Base-by-base conservation (phyloP, 2,329 filamentous ascomycete genomes). In the Achaetomium macrosporum region DNA sequence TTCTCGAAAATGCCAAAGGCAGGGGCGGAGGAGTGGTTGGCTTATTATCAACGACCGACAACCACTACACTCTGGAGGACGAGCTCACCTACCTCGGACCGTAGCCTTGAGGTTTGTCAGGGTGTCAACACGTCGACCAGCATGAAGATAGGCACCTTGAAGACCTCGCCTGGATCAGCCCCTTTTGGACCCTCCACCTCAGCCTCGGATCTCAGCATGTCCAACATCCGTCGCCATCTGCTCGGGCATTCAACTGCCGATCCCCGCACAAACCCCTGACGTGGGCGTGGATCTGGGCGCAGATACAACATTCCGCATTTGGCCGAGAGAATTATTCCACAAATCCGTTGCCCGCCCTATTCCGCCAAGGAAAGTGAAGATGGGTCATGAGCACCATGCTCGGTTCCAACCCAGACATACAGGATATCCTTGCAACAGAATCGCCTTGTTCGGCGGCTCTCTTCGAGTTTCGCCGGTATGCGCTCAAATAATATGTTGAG, bases 1-100 rank as follows among this genome's bases (percentile, higher is more conserved):
- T 65, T 10, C 53, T 63, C 1, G 53, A 56, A 1, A 69, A 68
- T 42, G 62, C 59, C 8, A 50, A 40, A 30, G 50, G 51, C 57
- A 31, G 53, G 53, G 3, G 55, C 37, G 11, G 47, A 49, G 3
- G 31, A 43, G 17, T 66, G 59, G 66, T 73, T 16, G 55, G 59
- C 1, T 59, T 75, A 10, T 59, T 69, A 19, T 72, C 70, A 19
- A 74, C 71, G 2, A 67, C 66, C 0, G 69, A 71, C 53, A 65
- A 72, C 35, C 72, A 75, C 46, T 70, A 65, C 2, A 54, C 40
- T 1, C 10, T 62, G 0, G 72, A 75, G 2, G 42, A 52, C 4
- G 72, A 74, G 15, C 55, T 73, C 17, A 15, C 20, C 15, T 45
- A 29, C 12, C 12, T 4, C 15, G 20, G 30, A 17, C 20, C 9